Evolutionary conservation across 176 grass and related monocot genomes (phyloP).

Genomic region (Microstegium vimineum): DNA sequence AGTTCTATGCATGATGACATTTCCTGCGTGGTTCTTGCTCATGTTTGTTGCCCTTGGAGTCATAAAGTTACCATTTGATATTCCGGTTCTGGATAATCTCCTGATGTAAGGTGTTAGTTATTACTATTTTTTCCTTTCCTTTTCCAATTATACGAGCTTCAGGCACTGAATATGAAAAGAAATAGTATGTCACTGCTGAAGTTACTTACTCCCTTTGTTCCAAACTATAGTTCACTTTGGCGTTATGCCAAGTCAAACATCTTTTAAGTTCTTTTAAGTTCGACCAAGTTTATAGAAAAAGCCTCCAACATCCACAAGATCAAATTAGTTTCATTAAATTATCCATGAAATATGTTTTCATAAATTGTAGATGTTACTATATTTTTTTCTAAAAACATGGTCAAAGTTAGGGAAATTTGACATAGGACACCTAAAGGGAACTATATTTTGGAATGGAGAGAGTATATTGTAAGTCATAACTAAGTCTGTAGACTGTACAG

Average conservation of each 20-base stretch:
- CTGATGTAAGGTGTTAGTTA: conserved; percentile 45
- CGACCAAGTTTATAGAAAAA: neutral
- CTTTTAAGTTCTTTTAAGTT: neutral
- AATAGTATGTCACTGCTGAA: conserved; percentile 13
- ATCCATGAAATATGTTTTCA: neutral
- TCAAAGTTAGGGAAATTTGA: neutral
- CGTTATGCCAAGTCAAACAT: neutral
- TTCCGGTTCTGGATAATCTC: conserved; percentile 66
- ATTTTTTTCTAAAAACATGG: neutral
- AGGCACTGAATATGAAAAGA: conserved; percentile 2
- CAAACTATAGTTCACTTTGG: neutral
- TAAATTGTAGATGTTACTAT: neutral
- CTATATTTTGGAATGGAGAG: neutral
- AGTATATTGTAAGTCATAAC: conserved; percentile 9
- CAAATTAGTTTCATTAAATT: neutral
- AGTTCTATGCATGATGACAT: conserved; percentile 62
- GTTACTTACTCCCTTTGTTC: neutral
- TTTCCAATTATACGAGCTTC: neutral
- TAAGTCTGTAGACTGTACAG: neutral
- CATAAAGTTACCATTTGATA: conserved; percentile 75
- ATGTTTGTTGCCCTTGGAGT: conserved; percentile 66
- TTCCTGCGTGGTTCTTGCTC: conserved; percentile 67
- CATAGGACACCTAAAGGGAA: neutral
- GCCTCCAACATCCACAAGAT: neutral
- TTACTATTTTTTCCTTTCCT: neutral